A percentile compares a stretch with the other conserved stretches of the same genome.
Conservation (phyloP, 2,329 filamentous ascomycete species). For the Cytospora mali region DNA sequence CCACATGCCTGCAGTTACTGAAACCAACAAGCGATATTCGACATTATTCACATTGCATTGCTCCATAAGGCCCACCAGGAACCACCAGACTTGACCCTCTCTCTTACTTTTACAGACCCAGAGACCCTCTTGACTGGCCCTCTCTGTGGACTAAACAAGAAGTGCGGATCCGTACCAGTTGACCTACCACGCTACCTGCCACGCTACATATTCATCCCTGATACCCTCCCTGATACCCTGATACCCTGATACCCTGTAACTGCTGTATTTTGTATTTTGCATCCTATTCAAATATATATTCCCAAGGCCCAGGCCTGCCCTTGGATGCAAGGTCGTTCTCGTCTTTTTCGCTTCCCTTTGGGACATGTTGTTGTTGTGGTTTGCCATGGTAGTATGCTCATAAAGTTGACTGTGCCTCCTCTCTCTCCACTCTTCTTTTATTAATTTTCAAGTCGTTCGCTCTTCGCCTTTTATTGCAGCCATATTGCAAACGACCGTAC, state of each 20-base stretch:
- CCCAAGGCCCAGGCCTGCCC: not conserved
- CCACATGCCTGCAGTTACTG: slow-evolving; percentile 17
- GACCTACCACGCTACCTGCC: not conserved
- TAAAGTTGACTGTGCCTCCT: not conserved
- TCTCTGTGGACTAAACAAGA: not conserved
- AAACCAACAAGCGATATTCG: slow-evolving; percentile 20
- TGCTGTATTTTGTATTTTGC: not conserved
- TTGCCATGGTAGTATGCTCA: not conserved
- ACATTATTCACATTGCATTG: slow-evolving; percentile 16
- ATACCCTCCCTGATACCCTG: too few relatives aligned
- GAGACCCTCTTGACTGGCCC: not conserved
- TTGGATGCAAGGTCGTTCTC: not conserved
- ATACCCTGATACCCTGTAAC: too few relatives aligned
- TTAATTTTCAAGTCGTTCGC: not conserved
- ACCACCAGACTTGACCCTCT: not conserved
- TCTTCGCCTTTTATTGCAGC: not conserved
- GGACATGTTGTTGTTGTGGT: not conserved
- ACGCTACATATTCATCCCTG: too few relatives aligned
- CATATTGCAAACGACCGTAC: not conserved
- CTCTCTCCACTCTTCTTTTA: not conserved
- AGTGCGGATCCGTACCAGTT: not conserved
- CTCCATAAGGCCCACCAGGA: not conserved
- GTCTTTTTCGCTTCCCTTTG: not conserved
- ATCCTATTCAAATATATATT: not conserved
- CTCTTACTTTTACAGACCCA: not conserved